Conservation (phyloP, 352 stramenopile genomes). For the Globisporangium splendens region DNA sequence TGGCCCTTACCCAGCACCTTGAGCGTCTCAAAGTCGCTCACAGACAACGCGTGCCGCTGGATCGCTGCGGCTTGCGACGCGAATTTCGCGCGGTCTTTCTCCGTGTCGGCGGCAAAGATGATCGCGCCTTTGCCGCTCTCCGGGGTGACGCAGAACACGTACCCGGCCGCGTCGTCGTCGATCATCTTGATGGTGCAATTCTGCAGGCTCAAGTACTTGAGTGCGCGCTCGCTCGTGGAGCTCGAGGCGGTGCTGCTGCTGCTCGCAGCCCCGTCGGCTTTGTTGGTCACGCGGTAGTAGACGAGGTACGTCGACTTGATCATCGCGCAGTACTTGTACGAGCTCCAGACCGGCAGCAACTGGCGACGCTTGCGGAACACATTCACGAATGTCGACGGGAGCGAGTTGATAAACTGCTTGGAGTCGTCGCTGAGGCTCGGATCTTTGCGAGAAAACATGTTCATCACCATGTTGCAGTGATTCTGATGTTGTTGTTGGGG, state of each 20-base stretch:
- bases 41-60: constrained; percentile 44
- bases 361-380: constrained; percentile 83
- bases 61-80: constrained; percentile 44
- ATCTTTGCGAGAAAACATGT: constrained; percentile 77
- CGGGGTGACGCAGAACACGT: constrained; percentile 72
- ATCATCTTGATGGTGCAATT: constrained; percentile 76
- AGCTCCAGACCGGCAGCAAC: constrained; percentile 78
- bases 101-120: constrained; percentile 74
- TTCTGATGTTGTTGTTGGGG: background rate
- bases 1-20: constrained; percentile 82
- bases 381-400: constrained; percentile 80
- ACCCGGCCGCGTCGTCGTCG: constrained; percentile 69
- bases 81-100: constrained; percentile 86
- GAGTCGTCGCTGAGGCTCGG: constrained; percentile 67
- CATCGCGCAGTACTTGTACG: constrained; percentile 82
- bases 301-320: constrained; percentile 87
- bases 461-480: constrained; percentile 57
- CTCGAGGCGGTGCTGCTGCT: constrained; percentile 20
- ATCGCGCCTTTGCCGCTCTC: constrained; percentile 64
- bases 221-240: constrained; percentile 3
- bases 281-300: constrained; percentile 78
- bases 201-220: constrained; percentile 81
- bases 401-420: constrained; percentile 81
- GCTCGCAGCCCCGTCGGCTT: constrained; percentile 34
- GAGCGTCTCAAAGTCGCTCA: constrained; percentile 76